These are phyloP conservation scores for Thuidium tamariscinum DNA, from an alignment of 225 moss, liverwort and hornwort genomes.

Conservation along the genomic window DNA sequence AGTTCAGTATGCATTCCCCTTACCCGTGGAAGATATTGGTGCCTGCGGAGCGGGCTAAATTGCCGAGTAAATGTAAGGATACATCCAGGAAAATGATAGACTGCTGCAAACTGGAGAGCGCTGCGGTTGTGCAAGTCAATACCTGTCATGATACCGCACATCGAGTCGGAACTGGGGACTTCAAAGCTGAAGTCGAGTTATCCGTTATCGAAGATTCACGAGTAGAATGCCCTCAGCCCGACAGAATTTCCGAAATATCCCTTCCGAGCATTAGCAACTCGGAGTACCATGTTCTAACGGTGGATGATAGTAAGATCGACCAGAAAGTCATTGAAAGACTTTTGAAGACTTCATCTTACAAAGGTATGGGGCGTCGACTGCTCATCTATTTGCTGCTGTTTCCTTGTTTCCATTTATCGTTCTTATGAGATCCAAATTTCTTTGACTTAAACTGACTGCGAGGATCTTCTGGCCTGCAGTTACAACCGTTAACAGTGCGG, in stretches of 20 bases:
- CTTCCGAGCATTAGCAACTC: conserved; percentile 19
- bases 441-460: not conserved
- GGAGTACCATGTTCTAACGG: conserved; percentile 38
- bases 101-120: not conserved
- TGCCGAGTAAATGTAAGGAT: conserved; percentile 17
- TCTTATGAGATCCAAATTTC: not conserved
- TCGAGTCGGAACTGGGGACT: conserved; percentile 2
- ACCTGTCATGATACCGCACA: not conserved
- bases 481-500: conserved; percentile 67
- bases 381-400: not conserved
- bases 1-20: conserved; percentile 12
- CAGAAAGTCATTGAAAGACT: conserved; percentile 42
- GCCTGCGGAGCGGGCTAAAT: conserved; percentile 24
- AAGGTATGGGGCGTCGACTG: conserved; percentile 10
- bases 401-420: not conserved
- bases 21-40: conserved; percentile 27
- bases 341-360: conserved; percentile 40
- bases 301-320: conserved; percentile 44
- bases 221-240: not conserved
- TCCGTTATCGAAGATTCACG: not conserved
- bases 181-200: not conserved
- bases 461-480: conserved; percentile 25
- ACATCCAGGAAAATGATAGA: conserved; percentile 21
- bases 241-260: not conserved
- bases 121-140: not conserved